phyloP scores from a whole-genome alignment of 352 stramenopile genomes.

The Pythium chondricola region DNA sequence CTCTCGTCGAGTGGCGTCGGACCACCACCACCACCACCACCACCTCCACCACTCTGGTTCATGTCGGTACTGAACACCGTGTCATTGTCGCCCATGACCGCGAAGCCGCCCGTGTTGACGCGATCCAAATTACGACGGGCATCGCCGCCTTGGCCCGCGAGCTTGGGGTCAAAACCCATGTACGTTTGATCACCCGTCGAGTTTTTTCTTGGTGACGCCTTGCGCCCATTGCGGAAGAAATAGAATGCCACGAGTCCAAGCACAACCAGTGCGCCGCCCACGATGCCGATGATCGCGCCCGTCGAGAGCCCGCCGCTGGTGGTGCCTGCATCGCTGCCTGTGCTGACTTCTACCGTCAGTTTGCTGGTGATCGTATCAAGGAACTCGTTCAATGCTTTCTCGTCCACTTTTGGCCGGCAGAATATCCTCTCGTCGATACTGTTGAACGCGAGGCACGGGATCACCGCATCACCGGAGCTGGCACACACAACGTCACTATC shows the following conservation, averaged over 20 bases:
- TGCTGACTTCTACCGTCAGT: no score
- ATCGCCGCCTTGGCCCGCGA: neutral
- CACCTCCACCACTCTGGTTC: no score
- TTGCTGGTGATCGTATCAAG: slow-evolving; percentile 12
- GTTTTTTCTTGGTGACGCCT: neutral
- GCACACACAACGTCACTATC: slow-evolving; percentile 15
- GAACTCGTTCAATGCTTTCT: slow-evolving; percentile 19
- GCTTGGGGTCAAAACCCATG: slow-evolving; percentile 4
- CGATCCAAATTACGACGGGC: neutral
- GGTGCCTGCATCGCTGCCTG: slow-evolving; percentile 11
- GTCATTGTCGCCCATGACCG: slow-evolving; percentile 12
- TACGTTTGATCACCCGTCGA: neutral
- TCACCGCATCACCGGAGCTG: slow-evolving; percentile 30
- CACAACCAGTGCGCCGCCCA: slow-evolving; percentile 10
- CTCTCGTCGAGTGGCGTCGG: slow-evolving; percentile 2
- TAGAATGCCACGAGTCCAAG: slow-evolving; percentile 9
- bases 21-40: no score
- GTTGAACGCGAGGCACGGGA: slow-evolving; percentile 31
- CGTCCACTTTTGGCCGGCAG: slow-evolving; percentile 32
- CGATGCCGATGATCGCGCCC: slow-evolving; percentile 17
- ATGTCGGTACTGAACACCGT: slow-evolving; percentile 11
- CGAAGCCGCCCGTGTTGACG: neutral
- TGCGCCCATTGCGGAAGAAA: slow-evolving; percentile 7
- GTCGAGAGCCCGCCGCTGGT: slow-evolving; percentile 18
- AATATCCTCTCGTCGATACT: slow-evolving; percentile 12